Conservation (phyloP, 257 asterid genomes). For the Paraleonurus japonicus region DNA sequence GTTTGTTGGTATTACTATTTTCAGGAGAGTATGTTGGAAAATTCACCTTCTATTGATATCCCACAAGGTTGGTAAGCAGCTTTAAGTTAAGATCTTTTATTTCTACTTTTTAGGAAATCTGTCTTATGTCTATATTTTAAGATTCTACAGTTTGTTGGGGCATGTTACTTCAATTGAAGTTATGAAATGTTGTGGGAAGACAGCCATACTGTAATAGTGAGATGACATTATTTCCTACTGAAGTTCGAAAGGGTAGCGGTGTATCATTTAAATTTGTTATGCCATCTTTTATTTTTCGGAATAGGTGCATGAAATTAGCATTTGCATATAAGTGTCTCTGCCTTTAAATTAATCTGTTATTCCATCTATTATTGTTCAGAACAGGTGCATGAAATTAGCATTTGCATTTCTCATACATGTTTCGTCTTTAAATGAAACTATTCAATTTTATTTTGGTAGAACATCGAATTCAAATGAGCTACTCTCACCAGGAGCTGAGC, state of each 20-base stretch:
- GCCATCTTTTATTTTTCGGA: not conserved
- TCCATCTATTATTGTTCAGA: not conserved
- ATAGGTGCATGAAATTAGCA: too few relatives aligned
- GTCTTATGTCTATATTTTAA: not conserved
- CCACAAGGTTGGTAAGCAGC: constrained; percentile 50
- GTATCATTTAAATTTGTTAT: not conserved
- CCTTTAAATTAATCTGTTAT: too few relatives aligned
- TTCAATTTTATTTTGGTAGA: constrained; percentile 26
- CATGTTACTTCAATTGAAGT: constrained; percentile 1
- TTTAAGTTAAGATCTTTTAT: constrained; percentile 5
- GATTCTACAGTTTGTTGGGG: not conserved
- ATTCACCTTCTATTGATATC: constrained; percentile 30
- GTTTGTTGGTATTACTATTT: constrained; percentile 18
- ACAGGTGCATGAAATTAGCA: constrained; percentile 1
- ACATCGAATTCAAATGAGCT: constrained; percentile 24
- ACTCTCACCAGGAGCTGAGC: constrained; percentile 25
- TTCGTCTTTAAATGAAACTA: not conserved
- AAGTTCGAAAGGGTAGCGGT: not conserved
- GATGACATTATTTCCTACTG: not conserved
- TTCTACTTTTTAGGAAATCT: not conserved
- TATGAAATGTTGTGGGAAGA: constrained; percentile 19
- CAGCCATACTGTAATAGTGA: not conserved
- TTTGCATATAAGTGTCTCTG: too few relatives aligned
- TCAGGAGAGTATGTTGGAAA: constrained; percentile 46
- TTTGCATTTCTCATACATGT: constrained; percentile 10